A percentile compares a stretch with the other conserved stretches of the same genome.
Evolutionary conservation across 2,329 filamentous ascomycete species (phyloP).

Genomic region (Bipolaris oryzae): DNA sequence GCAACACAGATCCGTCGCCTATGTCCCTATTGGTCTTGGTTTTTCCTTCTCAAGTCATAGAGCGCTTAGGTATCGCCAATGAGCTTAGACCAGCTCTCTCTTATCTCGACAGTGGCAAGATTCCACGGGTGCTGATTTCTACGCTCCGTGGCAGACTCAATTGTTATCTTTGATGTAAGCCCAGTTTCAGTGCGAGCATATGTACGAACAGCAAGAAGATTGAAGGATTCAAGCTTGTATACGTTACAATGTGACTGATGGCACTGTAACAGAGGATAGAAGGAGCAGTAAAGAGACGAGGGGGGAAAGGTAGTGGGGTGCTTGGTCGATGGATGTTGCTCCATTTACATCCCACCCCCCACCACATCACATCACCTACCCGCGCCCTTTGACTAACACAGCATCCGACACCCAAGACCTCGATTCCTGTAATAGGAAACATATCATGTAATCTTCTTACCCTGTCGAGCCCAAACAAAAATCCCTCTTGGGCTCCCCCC

Average conservation of each 20-base stretch:
- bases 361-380: background rate
- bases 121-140: too few species aligned
- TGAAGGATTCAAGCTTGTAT: too few species aligned
- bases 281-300: too few species aligned
- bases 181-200: too few species aligned
- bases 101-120: background rate
- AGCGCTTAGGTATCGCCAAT: background rate
- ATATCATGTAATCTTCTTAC: background rate
- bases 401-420: background rate
- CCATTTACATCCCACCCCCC: background rate
- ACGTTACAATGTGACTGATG: too few species aligned
- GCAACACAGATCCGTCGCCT: background rate
- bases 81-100: background rate
- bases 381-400: slow-evolving; percentile 1
- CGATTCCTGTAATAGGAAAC: background rate
- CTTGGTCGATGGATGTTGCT: background rate
- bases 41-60: background rate
- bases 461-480: too few species aligned
- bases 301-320: too few species aligned
- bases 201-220: too few species aligned
- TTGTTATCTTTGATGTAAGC: too few species aligned
- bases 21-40: background rate
- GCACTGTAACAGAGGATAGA: too few species aligned
- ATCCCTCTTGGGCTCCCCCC: background rate
- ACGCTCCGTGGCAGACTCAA: too few species aligned